Base-by-base conservation (phyloP, 768 basidiomycete genomes). In the Suillus plorans region DNA sequence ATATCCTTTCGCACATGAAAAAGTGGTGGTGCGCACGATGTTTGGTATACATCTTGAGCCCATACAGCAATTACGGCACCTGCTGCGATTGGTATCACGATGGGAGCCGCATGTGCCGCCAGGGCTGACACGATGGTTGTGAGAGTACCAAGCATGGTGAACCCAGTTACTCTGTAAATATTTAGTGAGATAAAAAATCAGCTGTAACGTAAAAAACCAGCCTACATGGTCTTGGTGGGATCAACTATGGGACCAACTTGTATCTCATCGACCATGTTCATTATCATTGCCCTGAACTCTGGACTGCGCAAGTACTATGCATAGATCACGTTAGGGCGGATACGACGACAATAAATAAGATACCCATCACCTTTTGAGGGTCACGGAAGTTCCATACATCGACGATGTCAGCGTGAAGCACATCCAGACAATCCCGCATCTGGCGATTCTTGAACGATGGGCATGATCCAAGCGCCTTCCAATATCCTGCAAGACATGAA, bases 331-430 rank as follows among this genome's bases (percentile, higher is more conserved):
- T 39, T 39, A 39, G 39, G 12, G 12, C 39, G 12, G 39, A 39
- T 39, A 12, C 13, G 12, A 13, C 12, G 39, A 39, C 12, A 4
- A 39, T 12, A 13, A 39, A 13, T 13, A 31, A 28, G 6, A 31
- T 13, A 1, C 13, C 1, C 14, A 37, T 58, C 56, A 63, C 62
- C 31, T 14, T 5, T 5, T 37, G 20, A 36, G 62, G 39, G 36
- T 68, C 67, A 3, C 8, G 12, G 45, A 71, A 67, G 50, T 71
- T 69, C 70, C 70, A 71, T 9, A 66, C 60, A 2, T 22, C 25
- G n/a, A 71, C 49, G 18, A 71, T 69, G 34, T 71, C 70, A 0
- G 57, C 16, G 52, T 71, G 70, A 18, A 71, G 64, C n/a, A 69
- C 62, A 7, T 63, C n/a, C 2, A 71, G 45, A 56, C 70, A 71